Percentiles rank a stretch among this genome's conserved stretches.
Evolutionary conservation across 805 yeast species (phyloP).

Genomic region (Wickerhamiella australiensis): DNA sequence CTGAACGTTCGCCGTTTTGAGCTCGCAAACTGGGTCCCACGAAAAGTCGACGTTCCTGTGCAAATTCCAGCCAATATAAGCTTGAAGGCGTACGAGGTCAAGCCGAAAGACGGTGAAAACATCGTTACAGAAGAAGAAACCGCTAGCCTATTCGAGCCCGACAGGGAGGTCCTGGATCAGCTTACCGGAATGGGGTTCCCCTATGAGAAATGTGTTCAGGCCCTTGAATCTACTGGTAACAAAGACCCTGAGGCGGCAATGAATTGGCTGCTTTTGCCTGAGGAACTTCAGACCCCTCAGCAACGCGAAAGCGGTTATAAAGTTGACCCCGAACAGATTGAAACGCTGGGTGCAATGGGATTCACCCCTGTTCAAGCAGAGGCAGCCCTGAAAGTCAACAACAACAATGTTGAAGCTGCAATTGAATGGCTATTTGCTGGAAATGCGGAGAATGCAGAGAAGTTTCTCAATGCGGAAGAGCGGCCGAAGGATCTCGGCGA

Average conservation of each 20-base stretch:
- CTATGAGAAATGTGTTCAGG: slow-evolving; percentile 49
- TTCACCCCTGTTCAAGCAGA: slow-evolving; percentile 50
- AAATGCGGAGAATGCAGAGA: slow-evolving; percentile 71
- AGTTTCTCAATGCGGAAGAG: slow-evolving; percentile 38
- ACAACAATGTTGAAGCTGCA: slow-evolving; percentile 57
- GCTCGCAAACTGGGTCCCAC: slow-evolving; percentile 81
- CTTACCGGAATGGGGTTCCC: slow-evolving; percentile 84
- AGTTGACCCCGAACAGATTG: slow-evolving; percentile 31
- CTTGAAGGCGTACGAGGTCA: slow-evolving; percentile 34
- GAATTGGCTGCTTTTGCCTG: slow-evolving; percentile 60
- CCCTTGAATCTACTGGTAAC: slow-evolving; percentile 64
- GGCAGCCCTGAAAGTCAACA: slow-evolving; percentile 54
- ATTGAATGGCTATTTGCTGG: slow-evolving; percentile 77
- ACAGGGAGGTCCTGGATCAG: slow-evolving; percentile 37
- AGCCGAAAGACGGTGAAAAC: slow-evolving; percentile 32
- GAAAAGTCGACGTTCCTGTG: slow-evolving; percentile 66
- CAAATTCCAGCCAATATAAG: slow-evolving; percentile 36
- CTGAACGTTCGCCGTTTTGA: slow-evolving; percentile 70
- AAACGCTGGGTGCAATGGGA: slow-evolving; percentile 61
- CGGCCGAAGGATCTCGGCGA: slow-evolving; percentile 2
- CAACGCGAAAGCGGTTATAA: neutral
- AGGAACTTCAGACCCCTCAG: neutral
- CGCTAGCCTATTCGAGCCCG: slow-evolving; percentile 34
- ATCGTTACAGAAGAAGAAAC: slow-evolving; percentile 27
- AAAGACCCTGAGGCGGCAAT: slow-evolving; percentile 54